Evolutionary conservation across 129 eudicot genomes (phyloP), one percentile per base, ranked within the genome.

Genomic region (Oenanthe sinensis): DNA sequence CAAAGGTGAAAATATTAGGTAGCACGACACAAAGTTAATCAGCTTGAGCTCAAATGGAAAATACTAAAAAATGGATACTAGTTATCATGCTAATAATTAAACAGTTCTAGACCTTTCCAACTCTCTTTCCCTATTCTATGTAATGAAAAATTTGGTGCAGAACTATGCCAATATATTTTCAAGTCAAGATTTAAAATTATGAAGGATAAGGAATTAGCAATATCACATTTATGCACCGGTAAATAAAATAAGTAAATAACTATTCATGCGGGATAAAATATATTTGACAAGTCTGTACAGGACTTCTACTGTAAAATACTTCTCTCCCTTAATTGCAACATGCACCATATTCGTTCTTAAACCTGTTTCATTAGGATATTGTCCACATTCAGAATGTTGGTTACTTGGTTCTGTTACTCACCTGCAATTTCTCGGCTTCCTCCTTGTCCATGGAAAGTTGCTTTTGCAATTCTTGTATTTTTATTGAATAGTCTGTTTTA

Each of bases 361-460:
- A 30, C 19, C 74, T 69, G 39, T 69, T 69, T 33, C 39, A 47
- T 30, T 40, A 36, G 28, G 46, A 8, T 6, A 62, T 30, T 74
- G 60, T 14, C 49, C 33, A 62, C 19, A 37, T 28, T 3, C 37
- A 63, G 75, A 20, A 75, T 55, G 36, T 1, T 19, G 15, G 30
- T 58, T 13, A 17, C 60, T 17, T 52, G 60, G 6, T 74, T 24
- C 67, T 43, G 72, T 26, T 77, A 70, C 45, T 73, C 81, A 86
- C 97, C 97, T 92, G 94, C 71, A 95, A 89, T 77, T 89, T 95
- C 79, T 91, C 94, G 75, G 90, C 99, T 82, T 91, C 99, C 80
- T 91, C 97, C 77, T 80, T 86, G 89, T 95, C 97, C 97, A 95
- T 91, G 17, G 88, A 78, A 78, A 95, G 94, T 81, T 95, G 99